Evolutionary conservation across 1,139 yeast species (phyloP), one percentile per base, ranked within the genome.

Genomic region (Diutina ranongensis): DNA sequence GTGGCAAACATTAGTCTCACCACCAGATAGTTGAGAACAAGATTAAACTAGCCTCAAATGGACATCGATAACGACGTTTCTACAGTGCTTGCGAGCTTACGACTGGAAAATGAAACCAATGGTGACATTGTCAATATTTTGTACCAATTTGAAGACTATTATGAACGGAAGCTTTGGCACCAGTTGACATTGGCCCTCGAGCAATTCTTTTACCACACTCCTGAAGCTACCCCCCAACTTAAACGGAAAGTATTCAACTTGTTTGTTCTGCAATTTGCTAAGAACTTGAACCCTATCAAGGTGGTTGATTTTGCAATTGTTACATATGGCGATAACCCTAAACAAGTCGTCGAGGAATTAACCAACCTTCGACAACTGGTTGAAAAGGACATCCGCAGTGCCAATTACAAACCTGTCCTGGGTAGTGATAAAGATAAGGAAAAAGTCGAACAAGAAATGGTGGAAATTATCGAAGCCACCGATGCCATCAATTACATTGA

Each of bases 121-220:
- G 78, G 81, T 38, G 76, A 85, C 40, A 60, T 78, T 41, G 72
- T 76, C n/a, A 74, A 79, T 38, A 65, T 78, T 41, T 76, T 84
- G 54, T 82, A 80, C 57, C 79, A 82, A 48, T 76, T 92, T 59
- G 97, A 89, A 59, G 96, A 88, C 56, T 71, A 71, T 51, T 85
- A 87, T 65, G 97, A 89, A 60, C 74, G 95, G 55, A 87, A 86
- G 68, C 72, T 76, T 56, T 77, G 80, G 80, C 77, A 71, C 58
- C 95, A 86, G 65, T 74, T 92, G 58, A 86, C 97, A 2, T 75
- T 77, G 50, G 65, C 78, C 15, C 69, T 92, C 50, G 75, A 74
- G 45, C 75, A 73, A 50, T 74, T 85, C 54, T 86, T 80, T 62
- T 38, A 20, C 42, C 21, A 20, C 32, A 38, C 32, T 8, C 42